Conservation (phyloP, 306 rosid species). For the Cyamopsis tetragonoloba region DNA sequence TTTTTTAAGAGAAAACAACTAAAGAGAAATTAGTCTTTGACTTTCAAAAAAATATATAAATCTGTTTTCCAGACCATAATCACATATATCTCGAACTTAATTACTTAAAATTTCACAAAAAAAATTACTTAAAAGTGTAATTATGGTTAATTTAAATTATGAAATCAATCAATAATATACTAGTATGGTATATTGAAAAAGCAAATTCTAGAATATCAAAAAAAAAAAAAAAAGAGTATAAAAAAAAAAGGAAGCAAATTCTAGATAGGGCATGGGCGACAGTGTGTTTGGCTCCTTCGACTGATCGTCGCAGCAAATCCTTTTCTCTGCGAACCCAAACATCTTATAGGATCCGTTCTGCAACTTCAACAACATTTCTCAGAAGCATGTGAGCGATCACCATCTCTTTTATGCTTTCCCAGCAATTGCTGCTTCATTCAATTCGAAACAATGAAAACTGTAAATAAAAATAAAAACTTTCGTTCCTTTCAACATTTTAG, state of each 20-base stretch:
- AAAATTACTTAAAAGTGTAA: too few species aligned
- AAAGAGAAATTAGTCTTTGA: too few species aligned
- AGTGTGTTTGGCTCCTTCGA: neutral
- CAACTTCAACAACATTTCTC: neutral
- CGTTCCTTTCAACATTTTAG: neutral
- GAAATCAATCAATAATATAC: too few species aligned
- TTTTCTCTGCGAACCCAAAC: neutral
- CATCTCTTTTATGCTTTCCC: neutral
- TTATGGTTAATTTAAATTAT: too few species aligned
- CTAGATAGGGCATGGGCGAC: neutral
- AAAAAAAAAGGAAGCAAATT: neutral
- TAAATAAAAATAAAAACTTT: too few species aligned
- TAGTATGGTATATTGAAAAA: too few species aligned
- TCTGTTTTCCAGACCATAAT: too few species aligned
- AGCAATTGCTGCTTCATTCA: neutral
- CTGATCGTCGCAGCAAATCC: neutral
- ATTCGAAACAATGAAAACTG: neutral
- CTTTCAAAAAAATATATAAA: too few species aligned
- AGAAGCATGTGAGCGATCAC: constrained; percentile 24
- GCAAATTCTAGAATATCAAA: too few species aligned
- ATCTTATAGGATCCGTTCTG: neutral
- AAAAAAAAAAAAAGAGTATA: neutral
- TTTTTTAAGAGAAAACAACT: too few species aligned
- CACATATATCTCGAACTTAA: too few species aligned
- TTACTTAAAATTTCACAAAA: too few species aligned